Evolutionary conservation across 176 grass and related monocot genomes (phyloP), one percentile per base, ranked within the genome.

Genomic region (bread wheat (Triticum aestivum)): DNA sequence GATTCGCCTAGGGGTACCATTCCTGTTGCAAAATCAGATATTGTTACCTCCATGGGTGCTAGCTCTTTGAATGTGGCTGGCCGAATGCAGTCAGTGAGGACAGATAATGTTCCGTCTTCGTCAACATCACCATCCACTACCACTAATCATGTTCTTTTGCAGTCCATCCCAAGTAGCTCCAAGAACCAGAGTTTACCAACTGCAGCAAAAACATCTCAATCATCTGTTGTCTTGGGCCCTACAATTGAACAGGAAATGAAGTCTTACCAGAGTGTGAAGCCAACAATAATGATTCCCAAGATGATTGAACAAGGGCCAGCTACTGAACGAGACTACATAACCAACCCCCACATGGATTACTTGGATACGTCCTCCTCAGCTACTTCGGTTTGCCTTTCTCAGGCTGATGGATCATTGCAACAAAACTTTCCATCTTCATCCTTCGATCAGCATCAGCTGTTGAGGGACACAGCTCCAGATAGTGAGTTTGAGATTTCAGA

Each of bases 281-380:
- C 82, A 34, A 82, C 79, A 35, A 33, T 88, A 37, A 82, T 77
- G 41, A 86, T 89, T 82, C 69, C 88, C 64, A 95, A 92, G 93
- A 77, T 72, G 54, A 79, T 82, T 69, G 89, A 86, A 37, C 90
- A 90, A 77, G 79, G 58, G 80, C 79, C 75, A 81, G 9, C 67
- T 88, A 86, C 81, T 61, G 80, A 83, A 39, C 90, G 86, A 81
- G 84, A 86, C 61, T 87, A 90, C 79, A 77, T 88, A 69, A 90
- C 85, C 72, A 56, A 75, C 26, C 73, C 69, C 75, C 86, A 92
- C 18, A 73, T 90, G 58, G 93, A 95, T 82, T 92, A 84, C 79
- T 88, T 95, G 80, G 93, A 95, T 66, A 92, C 93, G 7, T 90
- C 93, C 65, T 95, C 93, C 64, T 95, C 93, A 64, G 93, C 88